Evolutionary conservation across 352 stramenopile genomes (phyloP), one percentile per base, ranked within the genome.

Genomic region (Aphanomyces euteiches): DNA sequence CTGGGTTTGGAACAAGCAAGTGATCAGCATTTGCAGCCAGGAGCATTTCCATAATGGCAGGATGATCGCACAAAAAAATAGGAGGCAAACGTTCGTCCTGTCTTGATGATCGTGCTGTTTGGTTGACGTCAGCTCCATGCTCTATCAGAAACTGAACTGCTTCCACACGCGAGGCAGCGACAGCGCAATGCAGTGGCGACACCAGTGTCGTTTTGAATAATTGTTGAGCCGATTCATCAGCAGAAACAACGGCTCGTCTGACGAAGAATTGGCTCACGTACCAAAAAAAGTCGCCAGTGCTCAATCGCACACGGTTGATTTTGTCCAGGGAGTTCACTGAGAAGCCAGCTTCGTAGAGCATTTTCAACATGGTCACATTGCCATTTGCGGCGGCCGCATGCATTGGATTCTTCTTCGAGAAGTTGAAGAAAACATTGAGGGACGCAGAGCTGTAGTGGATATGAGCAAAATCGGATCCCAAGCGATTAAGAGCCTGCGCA

Each of bases 151-250:
- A 93, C 40, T 74, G 77, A 21, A 93, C 87, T 3, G 84, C 77
- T 37, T 89, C 82, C 17, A 90, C 58, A 53, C 90, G 82, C 3
- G 84, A 83, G 0, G 83, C 89, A 0, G 82, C 82, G 1, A 94
- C 86, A 0, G 86, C 86, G 66, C 86, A 94, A 72, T 94, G 86
- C 47, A 94, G 56, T 6, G 86, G 86, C 3, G 84, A 90, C 7
- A 94, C 86, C 19, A 94, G 67, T n/a, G 86, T 94, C 41, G 84
- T 90, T 59, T 87, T 87, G 73, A 94, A 92, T 45, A 92, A 83
- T 4, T 85, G 90, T 5, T 82, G 84, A 6, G 82, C 83, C 28
- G 82, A 84, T 66, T 90, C 81, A 47, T 92, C 82, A 19, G 87
- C 81, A 4, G 72, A 74, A 28, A 75, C 77, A 7, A 79, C 60